These are phyloP conservation scores for Tylopilus intermedius DNA, from an alignment of 768 basidiomycete genomes.

Conservation along the genomic window DNA sequence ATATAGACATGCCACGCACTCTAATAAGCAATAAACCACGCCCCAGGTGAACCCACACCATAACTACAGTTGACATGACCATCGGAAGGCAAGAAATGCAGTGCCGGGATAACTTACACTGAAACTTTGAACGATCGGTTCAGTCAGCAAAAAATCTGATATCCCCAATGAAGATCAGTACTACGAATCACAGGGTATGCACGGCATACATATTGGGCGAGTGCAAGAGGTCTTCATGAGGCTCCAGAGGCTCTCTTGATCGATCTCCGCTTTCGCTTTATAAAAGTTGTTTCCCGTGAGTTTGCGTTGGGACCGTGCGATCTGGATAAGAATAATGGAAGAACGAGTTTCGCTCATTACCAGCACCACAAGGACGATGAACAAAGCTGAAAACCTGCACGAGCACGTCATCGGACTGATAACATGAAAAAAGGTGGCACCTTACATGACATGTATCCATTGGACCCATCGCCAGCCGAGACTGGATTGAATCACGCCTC, in stretches of 20 bases:
- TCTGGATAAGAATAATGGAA: slow-evolving; percentile 59
- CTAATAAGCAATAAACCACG: slow-evolving; percentile 60
- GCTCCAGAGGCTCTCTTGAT: slow-evolving; percentile 46
- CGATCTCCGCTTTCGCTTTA: slow-evolving; percentile 58
- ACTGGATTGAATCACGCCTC: slow-evolving; percentile 62
- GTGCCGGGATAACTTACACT: slow-evolving; percentile 40
- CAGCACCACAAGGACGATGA: slow-evolving; percentile 45
- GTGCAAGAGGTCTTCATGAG: slow-evolving; percentile 67
- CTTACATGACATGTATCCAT: slow-evolving; percentile 67
- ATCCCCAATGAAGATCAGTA: neutral
- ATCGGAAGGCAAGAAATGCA: neutral
- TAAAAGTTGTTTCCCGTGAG: slow-evolving; percentile 58
- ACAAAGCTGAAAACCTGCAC: slow-evolving; percentile 47
- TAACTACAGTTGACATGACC: slow-evolving; percentile 35
- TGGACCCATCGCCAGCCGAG: slow-evolving; percentile 80
- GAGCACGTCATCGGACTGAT: neutral
- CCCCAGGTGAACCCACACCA: slow-evolving; percentile 76
- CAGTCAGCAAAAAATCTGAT: slow-evolving; percentile 32
- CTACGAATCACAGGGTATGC: neutral
- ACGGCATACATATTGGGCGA: slow-evolving; percentile 59
- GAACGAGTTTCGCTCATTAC: slow-evolving; percentile 70
- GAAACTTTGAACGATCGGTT: slow-evolving; percentile 71
- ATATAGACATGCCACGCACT: slow-evolving; percentile 32
- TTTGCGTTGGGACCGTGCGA: slow-evolving; percentile 62
- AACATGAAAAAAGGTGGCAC: neutral